phyloP scores from a whole-genome alignment of 495 filamentous ascomycete genomes.

The Tuber melanosporum region DNA sequence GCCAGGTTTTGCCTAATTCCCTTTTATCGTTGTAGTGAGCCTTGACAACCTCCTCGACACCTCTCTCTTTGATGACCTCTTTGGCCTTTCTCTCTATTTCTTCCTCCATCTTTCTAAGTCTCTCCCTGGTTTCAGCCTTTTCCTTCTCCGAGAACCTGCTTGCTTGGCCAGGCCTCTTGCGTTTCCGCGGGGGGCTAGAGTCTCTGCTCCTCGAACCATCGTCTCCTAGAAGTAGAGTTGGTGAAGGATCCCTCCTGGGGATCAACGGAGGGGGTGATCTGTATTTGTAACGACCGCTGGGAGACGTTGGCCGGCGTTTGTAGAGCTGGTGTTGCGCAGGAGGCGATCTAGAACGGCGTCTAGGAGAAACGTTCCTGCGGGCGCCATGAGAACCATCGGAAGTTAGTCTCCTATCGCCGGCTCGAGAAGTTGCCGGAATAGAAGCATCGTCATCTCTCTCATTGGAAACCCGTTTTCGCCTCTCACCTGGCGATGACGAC shows the following conservation, averaged over 20 bases:
- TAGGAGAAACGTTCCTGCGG: constrained; percentile 14
- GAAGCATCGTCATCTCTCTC: neutral
- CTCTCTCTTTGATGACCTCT: constrained; percentile 46
- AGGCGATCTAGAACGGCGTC: constrained; percentile 27
- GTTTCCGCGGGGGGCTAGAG: constrained; percentile 54
- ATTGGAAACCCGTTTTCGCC: neutral
- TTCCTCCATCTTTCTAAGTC: constrained; percentile 60
- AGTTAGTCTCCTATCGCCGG: constrained; percentile 10
- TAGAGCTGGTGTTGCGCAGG: constrained; percentile 15
- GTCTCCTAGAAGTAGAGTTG: constrained; percentile 37
- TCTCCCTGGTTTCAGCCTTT: constrained; percentile 60
- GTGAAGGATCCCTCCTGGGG: constrained; percentile 32
- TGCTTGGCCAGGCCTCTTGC: constrained; percentile 79
- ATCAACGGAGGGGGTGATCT: constrained; percentile 31
- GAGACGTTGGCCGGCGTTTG: constrained; percentile 24
- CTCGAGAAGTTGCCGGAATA: neutral
- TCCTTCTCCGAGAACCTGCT: constrained; percentile 67
- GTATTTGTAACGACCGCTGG: constrained; percentile 29
- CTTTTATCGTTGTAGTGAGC: constrained; percentile 97
- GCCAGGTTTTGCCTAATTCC: constrained; percentile 86
- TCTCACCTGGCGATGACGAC: neutral
- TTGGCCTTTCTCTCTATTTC: constrained; percentile 28
- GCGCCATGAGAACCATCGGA: constrained; percentile 10
- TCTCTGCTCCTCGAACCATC: constrained; percentile 23
- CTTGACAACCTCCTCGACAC: constrained; percentile 75